Base-by-base conservation (phyloP, 345 rosid species). In the Capsella bursapastoris region DNA sequence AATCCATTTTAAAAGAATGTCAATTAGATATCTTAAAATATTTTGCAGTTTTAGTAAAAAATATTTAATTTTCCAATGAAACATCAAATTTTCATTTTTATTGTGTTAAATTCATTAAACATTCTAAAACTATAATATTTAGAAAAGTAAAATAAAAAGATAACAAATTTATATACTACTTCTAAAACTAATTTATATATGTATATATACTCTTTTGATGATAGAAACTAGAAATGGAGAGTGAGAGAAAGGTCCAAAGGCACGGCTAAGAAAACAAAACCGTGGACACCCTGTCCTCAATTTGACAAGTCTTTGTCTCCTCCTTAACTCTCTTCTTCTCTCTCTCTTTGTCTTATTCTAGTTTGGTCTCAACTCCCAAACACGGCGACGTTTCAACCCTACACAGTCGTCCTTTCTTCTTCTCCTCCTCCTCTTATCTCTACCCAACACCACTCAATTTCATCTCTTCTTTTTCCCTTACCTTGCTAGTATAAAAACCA, bases 241-340 rank as follows among this genome's bases (percentile, higher is more conserved):
- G 47, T 37, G 59, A 67, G 57, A 80, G 88, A 85, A 87, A 73
- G 78, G 84, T 83, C 87, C 82, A 82, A 85, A 71, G 75, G 70
- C 85, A 86, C 87, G 86, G 84, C 83, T 69, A 73, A 73, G 77
- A 73, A 74, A 79, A 77, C 61, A 68, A 72, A 80, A 77, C 64
- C 69, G 80, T 71, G 85, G 85, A 81, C 84, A 78, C 69, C 70
- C 85, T 84, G 87, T 83, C 84, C 70, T 74, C 72, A 78, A 66
- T 49, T 74, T 78, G 92, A 82, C 75, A 81, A 58, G 97, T 89
- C 98, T 74, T 71, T 89, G 78, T 91, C 98, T 80, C 73, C 57
- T 79, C 86, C 77, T 83, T 78, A 72, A 72, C 77, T 72, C 74
- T 55, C 52, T 7, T 69, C 70, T 38, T 27, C 70, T 70, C 65